Evolutionary conservation across 2,329 filamentous ascomycete genomes (phyloP).

Genomic region (Xylogone sp.): DNA sequence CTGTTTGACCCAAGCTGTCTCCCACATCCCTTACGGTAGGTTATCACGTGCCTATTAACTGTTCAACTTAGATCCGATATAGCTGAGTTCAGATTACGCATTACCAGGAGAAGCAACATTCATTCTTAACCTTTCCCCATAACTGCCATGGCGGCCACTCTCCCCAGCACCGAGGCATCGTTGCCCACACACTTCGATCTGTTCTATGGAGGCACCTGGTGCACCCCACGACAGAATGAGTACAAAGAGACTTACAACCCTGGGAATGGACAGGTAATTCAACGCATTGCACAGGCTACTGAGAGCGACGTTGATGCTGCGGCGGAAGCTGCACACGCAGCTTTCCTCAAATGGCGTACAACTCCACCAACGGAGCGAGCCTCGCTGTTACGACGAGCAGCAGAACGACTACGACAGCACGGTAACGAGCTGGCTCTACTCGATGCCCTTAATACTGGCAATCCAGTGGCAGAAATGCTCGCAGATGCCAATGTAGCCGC

Average conservation of each 20-base stretch:
- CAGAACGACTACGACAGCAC: constrained; percentile 64
- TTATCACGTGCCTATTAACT: too few relatives aligned
- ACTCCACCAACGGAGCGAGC: constrained; percentile 66
- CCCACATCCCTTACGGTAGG: too few relatives aligned
- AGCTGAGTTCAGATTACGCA: too few relatives aligned
- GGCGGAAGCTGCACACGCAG: neutral
- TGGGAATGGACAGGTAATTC: neutral
- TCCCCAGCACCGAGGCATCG: neutral
- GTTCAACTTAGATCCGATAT: too few relatives aligned
- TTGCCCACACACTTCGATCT: neutral
- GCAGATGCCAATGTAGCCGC: constrained; percentile 60
- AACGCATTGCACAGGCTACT: constrained; percentile 32
- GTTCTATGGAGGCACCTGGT: neutral
- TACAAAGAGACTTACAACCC: neutral
- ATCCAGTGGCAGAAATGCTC: constrained; percentile 64
- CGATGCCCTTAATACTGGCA: constrained; percentile 65
- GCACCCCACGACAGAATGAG: neutral
- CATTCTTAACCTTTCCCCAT: too few relatives aligned
- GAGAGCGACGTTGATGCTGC: constrained; percentile 25
- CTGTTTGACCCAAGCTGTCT: too few relatives aligned
- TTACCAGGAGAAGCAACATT: too few relatives aligned
- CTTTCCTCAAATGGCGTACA: constrained; percentile 29
- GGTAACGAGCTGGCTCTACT: constrained; percentile 63
- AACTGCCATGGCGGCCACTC: neutral
- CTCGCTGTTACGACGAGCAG: constrained; percentile 65